Evolutionary conservation across 208 protist genomes (phyloP).

Genomic region (Crithidia expoeki): DNA sequence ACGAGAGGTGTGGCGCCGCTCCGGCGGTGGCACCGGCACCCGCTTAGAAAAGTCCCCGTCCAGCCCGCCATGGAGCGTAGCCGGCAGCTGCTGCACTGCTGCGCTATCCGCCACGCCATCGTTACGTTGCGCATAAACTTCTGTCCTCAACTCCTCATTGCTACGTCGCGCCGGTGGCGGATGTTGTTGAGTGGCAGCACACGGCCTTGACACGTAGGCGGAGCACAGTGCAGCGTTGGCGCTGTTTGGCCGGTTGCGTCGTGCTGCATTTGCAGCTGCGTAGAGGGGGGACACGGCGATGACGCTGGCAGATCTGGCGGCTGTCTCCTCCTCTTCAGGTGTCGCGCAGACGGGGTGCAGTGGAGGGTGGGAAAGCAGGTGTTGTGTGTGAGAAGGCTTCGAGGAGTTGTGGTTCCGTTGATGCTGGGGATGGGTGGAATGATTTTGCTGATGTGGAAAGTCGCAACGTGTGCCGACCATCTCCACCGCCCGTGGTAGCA

Average conservation of each 20-base stretch:
- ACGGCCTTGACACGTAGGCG: conserved; percentile 1
- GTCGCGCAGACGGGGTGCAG: background rate
- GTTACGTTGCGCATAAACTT: background rate
- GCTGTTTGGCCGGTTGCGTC: conserved; percentile 4
- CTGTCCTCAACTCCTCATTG: background rate
- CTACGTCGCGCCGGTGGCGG: background rate
- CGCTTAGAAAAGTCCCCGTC: conserved; percentile 3
- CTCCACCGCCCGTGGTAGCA: conserved; percentile 56
- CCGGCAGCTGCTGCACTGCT: background rate
- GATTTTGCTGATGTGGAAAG: too few relatives aligned
- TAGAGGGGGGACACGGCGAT: background rate
- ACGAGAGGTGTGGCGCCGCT: background rate
- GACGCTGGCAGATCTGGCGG: background rate
- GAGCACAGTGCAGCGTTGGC: conserved; percentile 14
- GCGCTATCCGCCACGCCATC: background rate
- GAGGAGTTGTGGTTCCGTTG: too few relatives aligned
- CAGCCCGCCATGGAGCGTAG: background rate
- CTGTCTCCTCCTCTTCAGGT: background rate
- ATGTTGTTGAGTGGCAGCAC: background rate
- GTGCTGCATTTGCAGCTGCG: background rate
- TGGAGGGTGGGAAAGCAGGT: background rate
- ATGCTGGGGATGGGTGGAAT: background rate
- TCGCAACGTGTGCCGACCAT: too few relatives aligned
- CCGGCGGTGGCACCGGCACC: conserved; percentile 12
- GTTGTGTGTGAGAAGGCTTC: too few relatives aligned